These are phyloP conservation scores for Ampelocalamus luodianensis DNA, from an alignment of 176 grass and related monocot genomes.

Conservation along the genomic window DNA sequence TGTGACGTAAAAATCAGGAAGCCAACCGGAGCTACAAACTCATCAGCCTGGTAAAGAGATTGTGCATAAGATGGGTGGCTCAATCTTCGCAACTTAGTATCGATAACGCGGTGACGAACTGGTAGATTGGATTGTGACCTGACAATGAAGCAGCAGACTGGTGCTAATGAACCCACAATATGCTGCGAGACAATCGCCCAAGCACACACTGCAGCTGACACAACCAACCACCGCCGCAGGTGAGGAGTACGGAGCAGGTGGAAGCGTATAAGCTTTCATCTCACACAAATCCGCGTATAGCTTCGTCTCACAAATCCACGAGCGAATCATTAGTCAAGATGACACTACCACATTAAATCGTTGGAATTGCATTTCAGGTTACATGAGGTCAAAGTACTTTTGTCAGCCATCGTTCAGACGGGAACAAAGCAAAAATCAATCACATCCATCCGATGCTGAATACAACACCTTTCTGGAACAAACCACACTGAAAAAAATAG, in stretches of 20 bases:
- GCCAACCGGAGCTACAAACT: too few relatives aligned
- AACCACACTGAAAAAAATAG: conserved; percentile 59
- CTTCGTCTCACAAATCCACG: background rate
- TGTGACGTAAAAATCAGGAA: too few relatives aligned
- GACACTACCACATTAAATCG: background rate
- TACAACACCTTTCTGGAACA: conserved; percentile 51
- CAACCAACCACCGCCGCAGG: background rate
- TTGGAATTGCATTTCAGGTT: conserved; percentile 25
- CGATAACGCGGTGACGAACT: background rate
- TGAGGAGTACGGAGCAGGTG: background rate
- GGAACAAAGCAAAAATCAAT: conserved; percentile 40
- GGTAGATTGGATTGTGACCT: background rate
- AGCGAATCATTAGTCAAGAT: background rate
- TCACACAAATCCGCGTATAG: background rate
- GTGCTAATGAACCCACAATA: background rate
- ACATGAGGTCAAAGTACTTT: conserved; percentile 26
- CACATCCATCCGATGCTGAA: conserved; percentile 43
- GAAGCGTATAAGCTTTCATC: background rate
- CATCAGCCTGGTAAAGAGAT: too few relatives aligned
- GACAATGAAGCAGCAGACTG: background rate
- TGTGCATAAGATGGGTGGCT: too few relatives aligned
- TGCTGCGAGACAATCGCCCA: background rate
- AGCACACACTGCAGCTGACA: background rate
- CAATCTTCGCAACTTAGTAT: background rate
- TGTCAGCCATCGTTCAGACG: background rate